Conservation (phyloP, 2,329 filamentous ascomycete species). For the Fonsecaea multimorphosa region DNA sequence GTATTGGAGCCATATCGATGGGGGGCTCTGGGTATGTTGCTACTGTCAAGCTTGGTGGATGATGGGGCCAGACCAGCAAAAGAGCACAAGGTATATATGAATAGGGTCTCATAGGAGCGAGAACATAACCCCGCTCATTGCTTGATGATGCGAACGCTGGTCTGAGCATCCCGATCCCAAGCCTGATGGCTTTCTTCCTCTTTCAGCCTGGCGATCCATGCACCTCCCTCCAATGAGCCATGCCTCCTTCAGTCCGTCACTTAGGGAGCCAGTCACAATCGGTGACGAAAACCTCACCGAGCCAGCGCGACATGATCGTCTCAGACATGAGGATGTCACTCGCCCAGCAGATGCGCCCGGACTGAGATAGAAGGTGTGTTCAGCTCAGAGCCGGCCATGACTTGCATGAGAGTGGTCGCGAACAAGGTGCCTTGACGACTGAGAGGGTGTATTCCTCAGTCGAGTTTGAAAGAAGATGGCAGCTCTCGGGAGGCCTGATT, state of each 20-base stretch:
- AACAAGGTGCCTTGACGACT: background rate
- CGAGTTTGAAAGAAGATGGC: background rate
- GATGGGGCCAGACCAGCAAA: background rate
- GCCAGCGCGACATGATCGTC: background rate
- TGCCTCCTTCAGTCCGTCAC: background rate
- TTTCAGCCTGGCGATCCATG: background rate
- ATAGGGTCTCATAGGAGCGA: background rate
- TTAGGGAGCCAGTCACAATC: background rate
- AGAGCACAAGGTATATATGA: background rate
- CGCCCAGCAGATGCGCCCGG: background rate
- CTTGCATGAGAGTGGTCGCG: background rate
- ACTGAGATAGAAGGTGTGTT: background rate
- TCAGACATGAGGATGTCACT: background rate
- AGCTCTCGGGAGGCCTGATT: background rate
- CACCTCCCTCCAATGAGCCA: background rate
- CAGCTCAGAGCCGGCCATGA: background rate
- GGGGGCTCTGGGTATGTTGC: background rate
- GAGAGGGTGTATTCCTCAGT: background rate
- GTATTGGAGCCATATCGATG: background rate
- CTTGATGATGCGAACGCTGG: background rate
- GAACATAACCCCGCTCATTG: background rate
- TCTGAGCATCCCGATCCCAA: background rate
- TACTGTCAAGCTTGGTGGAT: background rate
- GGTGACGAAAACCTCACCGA: background rate
- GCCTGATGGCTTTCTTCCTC: background rate